Conservation (phyloP, 768 basidiomycete genomes). For the Leucocoprinus leucothites region DNA sequence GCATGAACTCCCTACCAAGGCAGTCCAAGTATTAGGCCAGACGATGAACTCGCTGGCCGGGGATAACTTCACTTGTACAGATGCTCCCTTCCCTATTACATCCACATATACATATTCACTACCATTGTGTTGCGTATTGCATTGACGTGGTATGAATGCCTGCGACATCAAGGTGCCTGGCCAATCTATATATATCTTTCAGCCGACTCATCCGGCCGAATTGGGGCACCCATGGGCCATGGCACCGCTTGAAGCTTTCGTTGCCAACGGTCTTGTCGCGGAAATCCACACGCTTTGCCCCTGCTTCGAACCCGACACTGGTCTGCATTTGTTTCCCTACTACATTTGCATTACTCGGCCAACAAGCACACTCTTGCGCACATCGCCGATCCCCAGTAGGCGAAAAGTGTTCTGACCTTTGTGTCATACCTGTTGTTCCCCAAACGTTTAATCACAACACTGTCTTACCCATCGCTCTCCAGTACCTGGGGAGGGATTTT, state of each 20-base stretch:
- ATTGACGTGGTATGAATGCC: slow-evolving; percentile 65
- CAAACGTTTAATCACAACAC: neutral
- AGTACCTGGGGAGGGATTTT: neutral
- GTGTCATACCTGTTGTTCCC: slow-evolving; percentile 17
- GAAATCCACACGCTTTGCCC: slow-evolving; percentile 43
- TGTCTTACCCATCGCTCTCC: neutral
- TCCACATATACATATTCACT: slow-evolving; percentile 63
- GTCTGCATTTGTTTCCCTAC: slow-evolving; percentile 36
- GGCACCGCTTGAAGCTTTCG: slow-evolving; percentile 52
- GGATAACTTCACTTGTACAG: slow-evolving; percentile 30
- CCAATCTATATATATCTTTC: slow-evolving; percentile 38
- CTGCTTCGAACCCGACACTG: slow-evolving; percentile 26
- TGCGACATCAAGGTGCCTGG: slow-evolving; percentile 42
- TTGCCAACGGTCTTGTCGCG: slow-evolving; percentile 26
- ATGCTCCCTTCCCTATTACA: slow-evolving; percentile 54
- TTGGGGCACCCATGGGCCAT: slow-evolving; percentile 52
- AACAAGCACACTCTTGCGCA: slow-evolving; percentile 26
- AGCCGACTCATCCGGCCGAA: slow-evolving; percentile 43
- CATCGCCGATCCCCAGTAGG: slow-evolving; percentile 16
- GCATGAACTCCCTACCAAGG: slow-evolving; percentile 57
- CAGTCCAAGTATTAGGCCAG: slow-evolving; percentile 60
- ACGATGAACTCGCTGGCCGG: slow-evolving; percentile 58
- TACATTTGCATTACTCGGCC: slow-evolving; percentile 39
- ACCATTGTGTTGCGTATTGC: slow-evolving; percentile 62
- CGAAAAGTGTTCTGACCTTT: slow-evolving; percentile 20